Percentiles rank a stretch among this genome's conserved stretches.
These are phyloP conservation scores for Hypoxylon rubiginosum DNA, from an alignment of 2,329 filamentous ascomycete species.

Conservation along the genomic window DNA sequence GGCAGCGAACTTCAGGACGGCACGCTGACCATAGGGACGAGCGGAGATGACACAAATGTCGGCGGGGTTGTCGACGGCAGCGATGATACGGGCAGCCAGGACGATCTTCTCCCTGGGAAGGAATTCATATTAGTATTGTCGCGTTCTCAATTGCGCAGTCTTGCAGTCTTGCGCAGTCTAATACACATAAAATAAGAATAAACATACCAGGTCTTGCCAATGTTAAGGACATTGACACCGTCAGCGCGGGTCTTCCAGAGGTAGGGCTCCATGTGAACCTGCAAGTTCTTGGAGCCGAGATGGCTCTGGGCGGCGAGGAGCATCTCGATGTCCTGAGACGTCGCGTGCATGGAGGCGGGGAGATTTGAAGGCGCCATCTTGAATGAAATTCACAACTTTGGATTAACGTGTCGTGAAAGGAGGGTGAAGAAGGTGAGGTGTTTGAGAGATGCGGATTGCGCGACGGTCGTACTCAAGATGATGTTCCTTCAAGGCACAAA, in stretches of 20 bases:
- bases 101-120: constrained; percentile 97
- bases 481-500: constrained; percentile 51
- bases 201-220: constrained; percentile 98
- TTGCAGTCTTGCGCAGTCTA: too few species aligned
- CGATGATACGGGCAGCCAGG: constrained; percentile 98
- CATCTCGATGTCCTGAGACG: constrained; percentile 99
- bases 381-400: constrained; percentile 59
- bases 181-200: constrained; percentile 4
- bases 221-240: constrained; percentile 98
- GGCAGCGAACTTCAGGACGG: constrained; percentile 98
- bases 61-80: constrained; percentile 98
- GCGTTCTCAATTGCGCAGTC: background rate
- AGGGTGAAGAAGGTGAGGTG: constrained; percentile 42
- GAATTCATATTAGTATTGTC: constrained; percentile 3
- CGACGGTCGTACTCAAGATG: constrained; percentile 48
- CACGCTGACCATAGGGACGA: constrained; percentile 99
- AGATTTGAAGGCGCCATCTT: constrained; percentile 97
- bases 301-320: constrained; percentile 97
- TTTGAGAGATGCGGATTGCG: constrained; percentile 47
- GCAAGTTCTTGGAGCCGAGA: constrained; percentile 98
- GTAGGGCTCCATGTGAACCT: constrained; percentile 99
- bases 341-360: constrained; percentile 95
- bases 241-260: constrained; percentile 99
- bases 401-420: constrained; percentile 42
- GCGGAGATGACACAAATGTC: constrained; percentile 99